A percentile compares a stretch with the other conserved stretches of the same genome.
phyloP scores from a whole-genome alignment of 164 flowering plant genomes.

The Protea cynaroides region DNA sequence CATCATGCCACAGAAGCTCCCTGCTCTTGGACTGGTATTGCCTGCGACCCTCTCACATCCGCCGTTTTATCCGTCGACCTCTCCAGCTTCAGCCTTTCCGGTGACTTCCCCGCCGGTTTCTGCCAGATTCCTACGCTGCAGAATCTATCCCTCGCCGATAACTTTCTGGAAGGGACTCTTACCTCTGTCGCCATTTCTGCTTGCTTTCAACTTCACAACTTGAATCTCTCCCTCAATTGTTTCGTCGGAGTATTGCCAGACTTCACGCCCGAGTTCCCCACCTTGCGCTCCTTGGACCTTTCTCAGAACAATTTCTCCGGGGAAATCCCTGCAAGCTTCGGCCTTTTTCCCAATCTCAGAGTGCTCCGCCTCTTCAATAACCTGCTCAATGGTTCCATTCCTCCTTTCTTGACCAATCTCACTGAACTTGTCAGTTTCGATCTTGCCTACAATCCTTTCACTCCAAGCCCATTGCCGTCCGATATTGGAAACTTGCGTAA shows the following conservation, averaged over 20 bases:
- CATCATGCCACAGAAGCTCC: slow-evolving; percentile 12
- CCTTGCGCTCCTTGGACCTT: slow-evolving; percentile 36
- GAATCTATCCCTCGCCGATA: slow-evolving; percentile 35
- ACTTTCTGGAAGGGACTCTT: slow-evolving; percentile 31
- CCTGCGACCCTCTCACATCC: slow-evolving; percentile 25
- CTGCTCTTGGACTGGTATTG: slow-evolving; percentile 71
- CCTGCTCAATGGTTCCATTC: slow-evolving; percentile 49
- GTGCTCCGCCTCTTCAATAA: slow-evolving; percentile 31
- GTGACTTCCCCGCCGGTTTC: slow-evolving; percentile 46
- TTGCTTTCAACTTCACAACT: slow-evolving; percentile 39
- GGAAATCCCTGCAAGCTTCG: slow-evolving; percentile 47
- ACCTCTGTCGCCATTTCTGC: slow-evolving; percentile 25
- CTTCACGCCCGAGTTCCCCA: slow-evolving; percentile 25
- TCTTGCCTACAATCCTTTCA: slow-evolving; percentile 40
- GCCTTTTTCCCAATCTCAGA: slow-evolving; percentile 37
- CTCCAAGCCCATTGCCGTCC: slow-evolving; percentile 34
- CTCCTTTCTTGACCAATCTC: slow-evolving; percentile 44
- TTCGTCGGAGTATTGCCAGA: slow-evolving; percentile 56
- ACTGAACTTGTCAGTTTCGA: slow-evolving; percentile 34
- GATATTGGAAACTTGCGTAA: slow-evolving; percentile 54
- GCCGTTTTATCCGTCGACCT: slow-evolving; percentile 35
- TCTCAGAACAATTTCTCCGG: slow-evolving; percentile 55
- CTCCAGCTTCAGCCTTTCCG: slow-evolving; percentile 26
- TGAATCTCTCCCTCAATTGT: slow-evolving; percentile 39
- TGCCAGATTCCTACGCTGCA: slow-evolving; percentile 52